Conservation (phyloP, 331 rosid genomes). For the Acacia concinna region DNA sequence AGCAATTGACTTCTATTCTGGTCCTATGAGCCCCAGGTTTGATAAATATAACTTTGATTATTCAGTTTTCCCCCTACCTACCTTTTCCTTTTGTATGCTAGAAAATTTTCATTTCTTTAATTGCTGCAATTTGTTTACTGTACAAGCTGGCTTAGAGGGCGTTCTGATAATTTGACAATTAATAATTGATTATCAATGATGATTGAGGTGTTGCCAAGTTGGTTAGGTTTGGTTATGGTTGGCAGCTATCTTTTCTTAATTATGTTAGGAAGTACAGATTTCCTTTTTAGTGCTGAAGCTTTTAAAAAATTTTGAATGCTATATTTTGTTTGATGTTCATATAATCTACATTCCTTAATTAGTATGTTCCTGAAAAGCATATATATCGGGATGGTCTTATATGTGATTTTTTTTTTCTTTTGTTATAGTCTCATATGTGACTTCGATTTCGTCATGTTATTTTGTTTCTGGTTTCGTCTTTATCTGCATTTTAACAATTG, state of each 20-base stretch:
- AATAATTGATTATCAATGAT: background rate
- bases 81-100: background rate
- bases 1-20: background rate
- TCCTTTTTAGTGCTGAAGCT: conserved; percentile 55
- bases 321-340: conserved; percentile 24
- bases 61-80: background rate
- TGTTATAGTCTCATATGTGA: conserved; percentile 2
- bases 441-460: conserved; percentile 9
- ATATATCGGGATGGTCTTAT: background rate
- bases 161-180: conserved; percentile 7
- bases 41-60: background rate
- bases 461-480: background rate
- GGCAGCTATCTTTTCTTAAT: conserved; percentile 52
- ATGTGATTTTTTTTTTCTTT: too few species aligned
- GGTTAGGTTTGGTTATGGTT: conserved; percentile 44
- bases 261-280: conserved; percentile 50
- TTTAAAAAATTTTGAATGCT: conserved; percentile 19
- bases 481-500: conserved; percentile 10
- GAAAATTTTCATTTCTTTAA: conserved; percentile 19
- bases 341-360: conserved; percentile 29
- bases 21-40: conserved; percentile 9
- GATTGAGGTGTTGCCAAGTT: conserved; percentile 20
- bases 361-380: conserved; percentile 27
- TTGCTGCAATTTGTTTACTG: conserved; percentile 20
- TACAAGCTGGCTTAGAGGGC: conserved; percentile 22